Evolutionary conservation across 305 asterid species (phyloP), one percentile per base, ranked within the genome.

Genomic region (Plantago rigida): DNA sequence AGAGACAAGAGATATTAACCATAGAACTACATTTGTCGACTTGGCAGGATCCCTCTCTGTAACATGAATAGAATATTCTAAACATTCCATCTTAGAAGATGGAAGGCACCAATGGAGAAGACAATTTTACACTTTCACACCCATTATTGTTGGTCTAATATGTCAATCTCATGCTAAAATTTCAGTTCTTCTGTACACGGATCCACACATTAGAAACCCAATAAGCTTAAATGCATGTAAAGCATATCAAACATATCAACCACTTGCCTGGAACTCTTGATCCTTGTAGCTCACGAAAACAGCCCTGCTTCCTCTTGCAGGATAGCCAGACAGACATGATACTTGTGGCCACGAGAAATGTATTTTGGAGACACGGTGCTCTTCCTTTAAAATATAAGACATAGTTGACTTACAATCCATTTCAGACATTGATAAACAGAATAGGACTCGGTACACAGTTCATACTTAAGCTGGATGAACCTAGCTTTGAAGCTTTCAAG

Each of bases 261-360:
- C 59, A 62, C 89, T 81, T 83, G 78, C 98, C 86, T 86, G 89
- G 73, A 78, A 88, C 64, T 22, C 68, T 64, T 73, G 51, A 56
- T 88, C 86, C 67, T 71, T 84, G 64, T 82, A 91, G 86, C 88
- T 86, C 78, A 81, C 63, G 39, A 91, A 75, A 72, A 86, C 81
- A 69, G 75, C 77, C 77, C 77, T 82, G 73, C 84, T 73, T 66
- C 95, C 95, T 72, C 90, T 73, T 49, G 90, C 68, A 28, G 94
- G 92, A 71, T 74, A 73, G 22, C 85, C 96, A 64, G 96, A 77
- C 26, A 80, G 57, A 70, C 96, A 87, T 15, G 88, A 78, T 47
- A 86, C 83, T 75, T 86, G 95, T 70, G 98, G 94, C 91, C 96
- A 82, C 4, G 95, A 73, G 81, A 88, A 82, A 70, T 80, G 82